Conservation (phyloP, 163 green algal species). For the Scenedesmus sp. region DNA sequence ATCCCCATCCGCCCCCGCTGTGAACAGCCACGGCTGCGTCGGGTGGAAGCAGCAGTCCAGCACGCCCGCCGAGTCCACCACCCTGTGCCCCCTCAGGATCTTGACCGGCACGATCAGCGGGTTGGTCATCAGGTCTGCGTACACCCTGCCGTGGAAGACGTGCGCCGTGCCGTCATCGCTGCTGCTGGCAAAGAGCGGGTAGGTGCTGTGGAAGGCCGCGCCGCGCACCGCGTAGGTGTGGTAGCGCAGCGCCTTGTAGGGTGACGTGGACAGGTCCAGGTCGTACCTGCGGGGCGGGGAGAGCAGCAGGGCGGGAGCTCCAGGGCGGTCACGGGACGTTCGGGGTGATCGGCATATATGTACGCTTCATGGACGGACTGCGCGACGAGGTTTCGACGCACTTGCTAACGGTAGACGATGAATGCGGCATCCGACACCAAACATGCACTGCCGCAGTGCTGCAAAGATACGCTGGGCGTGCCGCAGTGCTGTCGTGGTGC, state of each 20-base stretch:
- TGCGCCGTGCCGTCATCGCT: slow-evolving; percentile 93
- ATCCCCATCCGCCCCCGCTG: slow-evolving; percentile 87
- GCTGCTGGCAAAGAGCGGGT: slow-evolving; percentile 95
- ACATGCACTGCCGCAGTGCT: too few relatives aligned
- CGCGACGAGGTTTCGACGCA: too few relatives aligned
- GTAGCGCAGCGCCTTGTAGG: slow-evolving; percentile 93
- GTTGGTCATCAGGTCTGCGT: slow-evolving; percentile 95
- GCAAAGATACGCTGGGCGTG: too few relatives aligned
- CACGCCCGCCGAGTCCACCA: slow-evolving; percentile 82
- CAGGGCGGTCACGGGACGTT: background rate
- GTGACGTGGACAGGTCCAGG: slow-evolving; percentile 94
- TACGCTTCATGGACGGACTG: too few relatives aligned
- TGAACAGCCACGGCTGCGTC: slow-evolving; percentile 97
- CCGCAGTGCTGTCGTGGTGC: too few relatives aligned
- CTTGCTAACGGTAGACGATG: too few relatives aligned
- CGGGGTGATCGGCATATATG: too few relatives aligned
- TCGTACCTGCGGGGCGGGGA: slow-evolving; percentile 84
- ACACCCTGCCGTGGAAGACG: slow-evolving; percentile 91
- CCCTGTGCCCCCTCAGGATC: slow-evolving; percentile 83
- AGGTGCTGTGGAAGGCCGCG: slow-evolving; percentile 90
- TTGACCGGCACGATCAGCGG: slow-evolving; percentile 98
- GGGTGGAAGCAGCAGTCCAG: slow-evolving; percentile 95
- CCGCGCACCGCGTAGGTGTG: slow-evolving; percentile 80
- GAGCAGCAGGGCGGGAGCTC: background rate
- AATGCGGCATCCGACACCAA: too few relatives aligned